Percentiles rank a stretch among this genome's conserved stretches.
These are phyloP conservation scores for Vaccinium vitisidaea DNA, from an alignment of 148 eudicot genomes.

Conservation along the genomic window DNA sequence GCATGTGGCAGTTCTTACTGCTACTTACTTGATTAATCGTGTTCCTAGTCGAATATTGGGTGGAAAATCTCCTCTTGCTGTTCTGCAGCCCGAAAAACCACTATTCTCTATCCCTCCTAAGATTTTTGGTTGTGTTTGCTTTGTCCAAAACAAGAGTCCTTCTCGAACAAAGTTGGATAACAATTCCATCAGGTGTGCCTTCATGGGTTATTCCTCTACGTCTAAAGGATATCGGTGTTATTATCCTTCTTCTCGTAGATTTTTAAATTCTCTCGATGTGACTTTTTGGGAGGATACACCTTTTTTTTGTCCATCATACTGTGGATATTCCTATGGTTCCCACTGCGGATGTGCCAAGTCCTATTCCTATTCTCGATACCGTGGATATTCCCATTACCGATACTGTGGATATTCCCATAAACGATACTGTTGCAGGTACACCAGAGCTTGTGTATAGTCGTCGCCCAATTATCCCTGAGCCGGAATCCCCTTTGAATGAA, in stretches of 20 bases:
- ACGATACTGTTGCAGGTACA: background rate
- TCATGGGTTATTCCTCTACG: background rate
- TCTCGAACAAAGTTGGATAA: background rate
- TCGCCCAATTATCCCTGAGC: background rate
- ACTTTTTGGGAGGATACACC: background rate
- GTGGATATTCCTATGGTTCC: too few relatives aligned
- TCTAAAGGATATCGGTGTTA: background rate
- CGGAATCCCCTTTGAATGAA: background rate
- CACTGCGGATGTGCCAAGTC: background rate
- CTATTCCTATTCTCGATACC: background rate
- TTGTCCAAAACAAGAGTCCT: background rate
- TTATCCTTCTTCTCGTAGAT: background rate
- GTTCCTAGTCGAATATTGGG: background rate
- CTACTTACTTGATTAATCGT: background rate
- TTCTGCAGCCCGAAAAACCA: background rate
- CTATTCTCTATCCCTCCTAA: background rate
- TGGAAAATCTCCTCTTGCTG: background rate
- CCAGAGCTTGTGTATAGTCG: background rate
- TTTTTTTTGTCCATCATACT: too few relatives aligned
- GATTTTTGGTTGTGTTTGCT: background rate
- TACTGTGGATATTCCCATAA: too few relatives aligned
- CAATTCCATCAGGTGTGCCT: background rate
- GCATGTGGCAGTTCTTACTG: background rate
- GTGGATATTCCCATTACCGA: too few relatives aligned
- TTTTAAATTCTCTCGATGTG: background rate